Evolutionary conservation across 1,284 basidiomycete species (phyloP).

Genomic region (Ustilago shanxiensis): DNA sequence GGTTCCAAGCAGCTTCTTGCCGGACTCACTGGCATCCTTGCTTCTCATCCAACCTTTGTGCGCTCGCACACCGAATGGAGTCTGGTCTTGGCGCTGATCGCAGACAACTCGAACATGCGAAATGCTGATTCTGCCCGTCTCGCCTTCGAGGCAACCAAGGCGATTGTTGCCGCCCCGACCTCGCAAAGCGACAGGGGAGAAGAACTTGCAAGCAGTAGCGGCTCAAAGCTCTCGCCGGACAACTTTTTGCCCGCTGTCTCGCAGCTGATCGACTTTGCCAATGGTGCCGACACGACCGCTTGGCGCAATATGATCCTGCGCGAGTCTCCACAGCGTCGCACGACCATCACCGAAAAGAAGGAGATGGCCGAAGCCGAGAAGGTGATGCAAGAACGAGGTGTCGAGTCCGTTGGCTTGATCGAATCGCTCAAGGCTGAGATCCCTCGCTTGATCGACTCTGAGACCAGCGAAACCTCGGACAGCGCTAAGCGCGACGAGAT

Average conservation of each 20-base stretch:
- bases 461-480: conserved; percentile 27
- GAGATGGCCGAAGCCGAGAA: conserved; percentile 65
- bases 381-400: conserved; percentile 76
- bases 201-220: conserved; percentile 72
- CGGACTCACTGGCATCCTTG: conserved; percentile 83
- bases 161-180: conserved; percentile 70
- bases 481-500: conserved; percentile 72
- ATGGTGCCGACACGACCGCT: conserved; percentile 52
- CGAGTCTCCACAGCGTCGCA: conserved; percentile 35
- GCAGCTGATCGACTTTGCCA: conserved; percentile 87
- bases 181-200: not conserved
- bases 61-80: conserved; percentile 85
- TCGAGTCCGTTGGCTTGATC: conserved; percentile 84
- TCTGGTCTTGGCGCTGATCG: conserved; percentile 87
- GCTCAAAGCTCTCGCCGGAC: conserved; percentile 76
- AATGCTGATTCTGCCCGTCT: conserved; percentile 89
- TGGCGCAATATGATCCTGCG: conserved; percentile 53
- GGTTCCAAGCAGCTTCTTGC: conserved; percentile 91
- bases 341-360: conserved; percentile 68
- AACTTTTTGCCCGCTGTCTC: conserved; percentile 85
- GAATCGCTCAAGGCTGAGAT: conserved; percentile 61
- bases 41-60: conserved; percentile 76
- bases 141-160: conserved; percentile 76
- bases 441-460: conserved; percentile 51
- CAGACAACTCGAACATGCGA: conserved; percentile 78